Percentiles rank a stretch among this genome's conserved stretches.
Conservation (phyloP, 1,284 basidiomycete species). For the Athelia psychrophila region DNA sequence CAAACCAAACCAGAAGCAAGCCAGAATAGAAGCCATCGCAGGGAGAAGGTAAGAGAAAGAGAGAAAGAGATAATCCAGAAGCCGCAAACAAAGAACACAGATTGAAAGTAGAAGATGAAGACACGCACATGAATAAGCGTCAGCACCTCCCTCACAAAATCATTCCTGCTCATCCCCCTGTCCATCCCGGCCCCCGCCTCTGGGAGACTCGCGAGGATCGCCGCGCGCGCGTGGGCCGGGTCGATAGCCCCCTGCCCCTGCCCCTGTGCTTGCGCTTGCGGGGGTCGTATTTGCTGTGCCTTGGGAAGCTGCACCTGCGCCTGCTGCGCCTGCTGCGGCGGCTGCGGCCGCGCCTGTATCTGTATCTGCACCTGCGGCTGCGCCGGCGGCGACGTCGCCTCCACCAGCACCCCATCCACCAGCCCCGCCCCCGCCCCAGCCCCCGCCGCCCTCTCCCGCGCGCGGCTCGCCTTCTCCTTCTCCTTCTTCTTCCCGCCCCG, state of each 20-base stretch:
- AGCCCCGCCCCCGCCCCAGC: too few species aligned
- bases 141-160: conserved; percentile 66
- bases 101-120: not conserved
- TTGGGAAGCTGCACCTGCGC: too few species aligned
- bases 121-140: conserved; percentile 65
- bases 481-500: conserved; percentile 22
- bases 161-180: conserved; percentile 44
- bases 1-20: too few species aligned
- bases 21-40: too few species aligned
- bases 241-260: conserved; percentile 9
- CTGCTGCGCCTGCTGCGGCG: conserved; percentile 13
- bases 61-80: too few species aligned
- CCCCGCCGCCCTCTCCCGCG: conserved; percentile 51
- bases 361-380: conserved; percentile 12
- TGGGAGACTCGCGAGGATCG: conserved; percentile 25
- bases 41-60: too few species aligned
- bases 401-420: conserved; percentile 53
- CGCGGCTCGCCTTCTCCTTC: conserved; percentile 26
- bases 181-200: conserved; percentile 6
- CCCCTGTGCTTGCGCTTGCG: too few species aligned
- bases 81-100: too few species aligned
- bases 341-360: conserved; percentile 12
- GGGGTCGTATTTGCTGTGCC: too few species aligned
- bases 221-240: conserved; percentile 21
- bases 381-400: conserved; percentile 15